phyloP scores from a whole-genome alignment of 306 rosid species.

The Vigna hirtella region DNA sequence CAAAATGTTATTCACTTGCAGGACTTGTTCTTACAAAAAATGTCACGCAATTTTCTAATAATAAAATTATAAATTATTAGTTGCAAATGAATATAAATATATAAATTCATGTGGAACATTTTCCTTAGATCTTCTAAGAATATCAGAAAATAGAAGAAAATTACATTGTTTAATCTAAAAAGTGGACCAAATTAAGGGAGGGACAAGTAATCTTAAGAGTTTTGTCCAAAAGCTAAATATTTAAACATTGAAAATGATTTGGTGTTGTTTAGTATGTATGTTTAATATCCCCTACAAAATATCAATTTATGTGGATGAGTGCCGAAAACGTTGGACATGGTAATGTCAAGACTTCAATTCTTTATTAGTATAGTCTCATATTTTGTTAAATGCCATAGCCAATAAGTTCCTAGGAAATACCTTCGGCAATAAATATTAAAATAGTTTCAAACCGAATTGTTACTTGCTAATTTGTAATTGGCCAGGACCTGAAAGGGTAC shows the following conservation, averaged over 20 bases:
- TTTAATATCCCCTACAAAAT: neutral
- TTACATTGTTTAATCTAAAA: conserved; percentile 2
- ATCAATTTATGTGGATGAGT: neutral
- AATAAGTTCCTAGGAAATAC: neutral
- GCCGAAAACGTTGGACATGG: neutral
- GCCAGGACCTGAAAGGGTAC: neutral
- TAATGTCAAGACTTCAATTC: neutral
- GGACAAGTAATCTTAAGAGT: neutral
- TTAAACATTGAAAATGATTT: conserved; percentile 2
- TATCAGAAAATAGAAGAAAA: neutral
- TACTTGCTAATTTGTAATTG: neutral
- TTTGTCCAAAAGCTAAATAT: neutral
- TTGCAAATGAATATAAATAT: too few relatives aligned
- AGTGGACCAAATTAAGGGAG: neutral
- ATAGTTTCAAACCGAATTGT: neutral
- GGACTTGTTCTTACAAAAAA: too few relatives aligned
- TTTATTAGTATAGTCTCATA: neutral
- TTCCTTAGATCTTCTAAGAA: neutral
- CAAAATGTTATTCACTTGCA: too few relatives aligned
- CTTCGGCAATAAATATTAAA: neutral
- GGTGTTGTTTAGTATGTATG: conserved; percentile 11
- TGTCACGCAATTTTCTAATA: too few relatives aligned
- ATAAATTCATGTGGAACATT: neutral
- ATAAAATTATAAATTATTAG: too few relatives aligned
- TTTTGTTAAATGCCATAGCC: neutral